Percentiles rank a stretch among this genome's conserved stretches.
phyloP scores from a whole-genome alignment of 2,329 filamentous ascomycete genomes.

The Calonectria honghensis region DNA sequence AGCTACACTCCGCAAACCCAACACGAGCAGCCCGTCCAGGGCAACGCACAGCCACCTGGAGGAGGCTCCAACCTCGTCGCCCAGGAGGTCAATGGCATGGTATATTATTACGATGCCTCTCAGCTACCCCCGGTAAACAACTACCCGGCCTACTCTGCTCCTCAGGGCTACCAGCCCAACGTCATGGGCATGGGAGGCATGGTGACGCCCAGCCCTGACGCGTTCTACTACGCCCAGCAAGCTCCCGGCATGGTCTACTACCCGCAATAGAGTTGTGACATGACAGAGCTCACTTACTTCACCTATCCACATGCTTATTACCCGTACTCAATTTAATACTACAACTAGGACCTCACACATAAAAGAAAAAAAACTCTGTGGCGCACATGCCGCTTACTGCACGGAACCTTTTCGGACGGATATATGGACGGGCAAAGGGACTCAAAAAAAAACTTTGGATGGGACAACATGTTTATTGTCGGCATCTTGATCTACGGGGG shows the following conservation, averaged over 20 bases:
- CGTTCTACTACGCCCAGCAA: conserved; percentile 81
- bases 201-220: conserved; percentile 81
- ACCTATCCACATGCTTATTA: conserved; percentile 52
- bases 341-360: conserved; percentile 53
- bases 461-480: conserved; percentile 28
- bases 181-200: conserved; percentile 85
- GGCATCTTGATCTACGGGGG: conserved; percentile 28
- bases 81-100: conserved; percentile 96
- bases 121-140: conserved; percentile 76
- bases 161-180: conserved; percentile 73
- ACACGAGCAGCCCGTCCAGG: conserved; percentile 60
- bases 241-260: conserved; percentile 77
- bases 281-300: conserved; percentile 46
- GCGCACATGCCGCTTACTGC: conserved; percentile 47
- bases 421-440: conserved; percentile 33
- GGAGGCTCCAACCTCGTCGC: conserved; percentile 74
- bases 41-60: conserved; percentile 52
- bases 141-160: conserved; percentile 69
- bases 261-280: conserved; percentile 69
- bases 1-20: conserved; percentile 66
- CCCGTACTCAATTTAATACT: conserved; percentile 59
- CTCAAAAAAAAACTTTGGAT: conserved; percentile 34
- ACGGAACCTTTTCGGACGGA: conserved; percentile 42
- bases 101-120: conserved; percentile 93
- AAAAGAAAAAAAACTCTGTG: conserved; percentile 51